Evolutionary conservation across 257 asterid genomes (phyloP).

Genomic region (Solanum sparsipilum): DNA sequence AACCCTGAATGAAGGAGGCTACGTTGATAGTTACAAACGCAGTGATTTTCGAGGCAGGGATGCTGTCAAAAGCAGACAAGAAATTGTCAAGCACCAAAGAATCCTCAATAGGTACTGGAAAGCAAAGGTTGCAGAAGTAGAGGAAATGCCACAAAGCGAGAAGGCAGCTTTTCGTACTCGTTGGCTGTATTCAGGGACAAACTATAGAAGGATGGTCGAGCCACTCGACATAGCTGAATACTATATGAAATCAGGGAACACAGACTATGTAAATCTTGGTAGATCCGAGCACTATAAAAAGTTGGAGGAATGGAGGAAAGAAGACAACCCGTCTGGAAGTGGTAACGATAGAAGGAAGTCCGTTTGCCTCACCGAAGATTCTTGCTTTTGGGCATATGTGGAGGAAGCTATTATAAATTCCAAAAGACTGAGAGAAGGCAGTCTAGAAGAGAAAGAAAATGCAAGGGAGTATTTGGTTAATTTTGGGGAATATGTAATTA

Average conservation of each 20-base stretch:
- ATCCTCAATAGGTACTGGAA: slow-evolving; percentile 16
- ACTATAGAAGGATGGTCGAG: slow-evolving; percentile 23
- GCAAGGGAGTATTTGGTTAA: neutral
- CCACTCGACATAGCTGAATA: slow-evolving; percentile 31
- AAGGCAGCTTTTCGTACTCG: slow-evolving; percentile 6
- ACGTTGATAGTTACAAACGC: slow-evolving; percentile 7
- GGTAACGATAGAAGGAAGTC: slow-evolving; percentile 2
- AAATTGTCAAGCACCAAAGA: slow-evolving; percentile 9
- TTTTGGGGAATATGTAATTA: slow-evolving; percentile 10
- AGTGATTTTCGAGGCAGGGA: neutral
- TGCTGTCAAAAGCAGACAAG: slow-evolving; percentile 5
- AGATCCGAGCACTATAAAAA: slow-evolving; percentile 15
- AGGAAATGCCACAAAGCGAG: slow-evolving; percentile 17
- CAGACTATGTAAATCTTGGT: slow-evolving; percentile 3
- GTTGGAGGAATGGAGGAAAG: slow-evolving; percentile 20
- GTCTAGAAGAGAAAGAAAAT: neutral
- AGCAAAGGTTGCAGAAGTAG: slow-evolving; percentile 7
- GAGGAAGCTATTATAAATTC: slow-evolving; percentile 23
- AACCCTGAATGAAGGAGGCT: slow-evolving; percentile 10
- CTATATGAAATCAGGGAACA: slow-evolving; percentile 10
- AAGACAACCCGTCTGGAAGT: neutral
- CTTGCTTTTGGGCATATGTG: slow-evolving; percentile 30
- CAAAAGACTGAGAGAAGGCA: slow-evolving; percentile 8
- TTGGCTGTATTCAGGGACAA: slow-evolving; percentile 26
- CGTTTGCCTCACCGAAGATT: slow-evolving; percentile 15